Conservation (phyloP, 2,329 filamentous ascomycete species). For the Juglanconis oblonga region DNA sequence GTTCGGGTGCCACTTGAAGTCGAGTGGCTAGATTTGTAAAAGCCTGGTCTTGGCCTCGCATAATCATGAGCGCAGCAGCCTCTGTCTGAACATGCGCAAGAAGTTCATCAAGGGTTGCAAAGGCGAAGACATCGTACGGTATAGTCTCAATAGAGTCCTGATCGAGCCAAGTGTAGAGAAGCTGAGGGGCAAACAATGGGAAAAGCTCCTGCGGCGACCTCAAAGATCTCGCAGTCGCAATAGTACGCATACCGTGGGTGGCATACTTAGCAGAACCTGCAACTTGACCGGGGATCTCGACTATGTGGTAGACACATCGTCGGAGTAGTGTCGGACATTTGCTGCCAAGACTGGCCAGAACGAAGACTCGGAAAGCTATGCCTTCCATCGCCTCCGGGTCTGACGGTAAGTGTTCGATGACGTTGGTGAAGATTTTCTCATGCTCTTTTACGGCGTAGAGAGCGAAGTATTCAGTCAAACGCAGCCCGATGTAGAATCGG, state of each 20-base stretch:
- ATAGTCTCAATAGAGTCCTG: conserved; percentile 64
- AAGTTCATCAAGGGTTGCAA: conserved; percentile 64
- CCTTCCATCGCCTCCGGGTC: conserved; percentile 73
- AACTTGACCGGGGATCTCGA: conserved; percentile 80
- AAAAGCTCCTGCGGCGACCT: conserved; percentile 70
- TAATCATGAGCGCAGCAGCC: conserved; percentile 74
- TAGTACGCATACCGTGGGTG: conserved; percentile 62
- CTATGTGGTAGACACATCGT: conserved; percentile 87
- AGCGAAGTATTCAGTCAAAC: conserved; percentile 72
- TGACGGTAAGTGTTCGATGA: conserved; percentile 74
- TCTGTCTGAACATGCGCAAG: conserved; percentile 72
- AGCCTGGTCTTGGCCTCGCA: conserved; percentile 70
- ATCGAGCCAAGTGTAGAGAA: conserved; percentile 88
- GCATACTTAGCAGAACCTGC: conserved; percentile 66
- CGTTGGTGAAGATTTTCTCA: conserved; percentile 78
- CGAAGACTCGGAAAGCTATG: conserved; percentile 77
- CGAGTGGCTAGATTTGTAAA: conserved; percentile 57
- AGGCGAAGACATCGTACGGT: conserved; percentile 84
- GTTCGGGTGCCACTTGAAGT: conserved; percentile 50
- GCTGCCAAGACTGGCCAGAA: conserved; percentile 74
- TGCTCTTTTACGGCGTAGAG: conserved; percentile 81
- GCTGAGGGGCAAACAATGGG: conserved; percentile 78
- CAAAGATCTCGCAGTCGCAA: conserved; percentile 65
- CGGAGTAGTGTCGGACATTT: conserved; percentile 83
- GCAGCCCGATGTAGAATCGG: conserved; percentile 71